Percentiles rank a stretch among this genome's conserved stretches.
These are phyloP conservation scores for Fusarium robinianum DNA, from an alignment of 2,329 filamentous ascomycete species.

Conservation along the genomic window DNA sequence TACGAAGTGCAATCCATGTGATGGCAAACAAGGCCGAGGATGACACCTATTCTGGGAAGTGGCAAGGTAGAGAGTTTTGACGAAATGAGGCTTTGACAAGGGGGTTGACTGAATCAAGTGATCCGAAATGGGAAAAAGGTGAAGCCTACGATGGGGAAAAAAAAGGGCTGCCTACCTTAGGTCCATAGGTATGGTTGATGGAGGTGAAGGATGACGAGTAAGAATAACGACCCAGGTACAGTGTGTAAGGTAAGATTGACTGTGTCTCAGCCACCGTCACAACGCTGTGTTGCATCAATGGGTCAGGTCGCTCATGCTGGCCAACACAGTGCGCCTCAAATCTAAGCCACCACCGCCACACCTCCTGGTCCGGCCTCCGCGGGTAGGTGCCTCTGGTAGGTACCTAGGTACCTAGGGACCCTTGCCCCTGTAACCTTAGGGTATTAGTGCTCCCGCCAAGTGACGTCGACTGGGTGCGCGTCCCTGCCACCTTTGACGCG, in stretches of 20 bases:
- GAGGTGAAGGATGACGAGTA: neutral
- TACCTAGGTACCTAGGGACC: constrained; percentile 6
- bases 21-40: too few relatives aligned
- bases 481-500: constrained; percentile 25
- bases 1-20: too few relatives aligned
- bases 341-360: constrained; percentile 4
- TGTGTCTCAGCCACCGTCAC: constrained; percentile 6
- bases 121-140: too few relatives aligned
- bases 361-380: neutral
- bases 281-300: neutral
- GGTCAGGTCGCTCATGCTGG: neutral
- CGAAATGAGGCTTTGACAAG: too few relatives aligned
- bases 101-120: too few relatives aligned
- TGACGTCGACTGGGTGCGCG: constrained; percentile 33
- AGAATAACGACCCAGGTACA: constrained; percentile 16
- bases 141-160: too few relatives aligned
- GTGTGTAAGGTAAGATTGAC: constrained; percentile 4
- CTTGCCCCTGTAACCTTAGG: too few relatives aligned
- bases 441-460: too few relatives aligned
- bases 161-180: too few relatives aligned
- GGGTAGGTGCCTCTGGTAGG: constrained; percentile 4
- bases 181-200: too few relatives aligned
- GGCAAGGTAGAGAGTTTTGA: too few relatives aligned
- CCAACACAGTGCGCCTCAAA: constrained; percentile 6
- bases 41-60: too few relatives aligned